Evolutionary conservation across 805 yeast genomes (phyloP).

Genomic region (Priceomyces carsonii): DNA sequence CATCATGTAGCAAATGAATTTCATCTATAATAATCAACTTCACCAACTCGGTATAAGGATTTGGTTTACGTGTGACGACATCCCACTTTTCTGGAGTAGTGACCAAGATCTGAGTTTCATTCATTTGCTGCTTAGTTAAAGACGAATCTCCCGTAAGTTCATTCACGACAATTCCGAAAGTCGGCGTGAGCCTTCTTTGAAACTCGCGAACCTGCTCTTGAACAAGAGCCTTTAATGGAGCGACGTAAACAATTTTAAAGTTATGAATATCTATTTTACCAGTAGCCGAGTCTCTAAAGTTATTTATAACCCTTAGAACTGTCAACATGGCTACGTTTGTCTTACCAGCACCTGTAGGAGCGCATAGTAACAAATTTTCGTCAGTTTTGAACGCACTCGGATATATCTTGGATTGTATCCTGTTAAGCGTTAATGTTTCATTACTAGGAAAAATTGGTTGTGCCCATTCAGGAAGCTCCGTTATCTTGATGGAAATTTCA

Average conservation of each 20-base stretch:
- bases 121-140: conserved; percentile 71
- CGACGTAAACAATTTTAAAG: conserved; percentile 83
- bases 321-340: conserved; percentile 94
- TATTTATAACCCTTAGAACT: conserved; percentile 59
- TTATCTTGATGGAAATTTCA: conserved; percentile 53
- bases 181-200: conserved; percentile 58
- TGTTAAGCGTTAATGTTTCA: conserved; percentile 68
- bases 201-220: conserved; percentile 93
- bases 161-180: conserved; percentile 68
- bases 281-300: conserved; percentile 45
- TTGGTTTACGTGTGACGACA: conserved; percentile 81
- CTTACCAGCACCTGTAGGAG: conserved; percentile 99
- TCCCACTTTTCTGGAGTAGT: conserved; percentile 99
- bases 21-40: conserved; percentile 83
- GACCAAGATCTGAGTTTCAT: conserved; percentile 77
- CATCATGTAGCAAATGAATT: conserved; percentile 88
- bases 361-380: conserved; percentile 79
- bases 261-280: conserved; percentile 54
- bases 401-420: conserved; percentile 80
- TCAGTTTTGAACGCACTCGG: conserved; percentile 77
- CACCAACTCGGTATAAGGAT: conserved; percentile 67
- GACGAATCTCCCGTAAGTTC: conserved; percentile 92
- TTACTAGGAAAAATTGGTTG: conserved; percentile 67
- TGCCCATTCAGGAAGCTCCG: conserved; percentile 80
- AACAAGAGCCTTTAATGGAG: conserved; percentile 92